Evolutionary conservation across 2,329 filamentous ascomycete species (phyloP), one percentile per base, ranked within the genome.

Genomic region (Talaromyces sp.): DNA sequence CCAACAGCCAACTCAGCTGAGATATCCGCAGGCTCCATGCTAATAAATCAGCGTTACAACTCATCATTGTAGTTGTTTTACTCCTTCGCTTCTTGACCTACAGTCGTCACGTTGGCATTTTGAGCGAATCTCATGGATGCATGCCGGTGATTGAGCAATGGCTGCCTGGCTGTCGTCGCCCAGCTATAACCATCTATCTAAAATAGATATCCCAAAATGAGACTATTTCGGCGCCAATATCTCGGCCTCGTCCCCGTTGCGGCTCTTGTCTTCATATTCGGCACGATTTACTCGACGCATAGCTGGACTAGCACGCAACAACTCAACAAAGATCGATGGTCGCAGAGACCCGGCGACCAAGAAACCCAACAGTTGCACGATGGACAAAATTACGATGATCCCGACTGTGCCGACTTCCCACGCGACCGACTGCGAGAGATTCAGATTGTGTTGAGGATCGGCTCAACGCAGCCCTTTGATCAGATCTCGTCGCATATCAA

Each of bases 381-480:
- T 22, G 56, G 39, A 10, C 56, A 59, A 43, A 59, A 59, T 13
- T 27, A 31, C n/a, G 27, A 60, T 3, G 59, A 57, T 27, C 35
- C 39, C 4, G 43, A 41, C 43, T 65, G 63, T 39, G 35, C 27
- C 19, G 41, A 19, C 64, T 81, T 73, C 54, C 81, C 24, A 70
- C 70, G 16, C 68, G 78, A 58, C 70, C 79, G 22, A 74, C 59
- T 82, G n/a, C 71, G 74, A 8, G 79, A 87, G 70, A 72, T 87
- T 54, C 82, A 87, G 66, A 79, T 88, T 16, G 76, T 87, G 13
- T 76, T 88, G 66, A 83, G 83, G 68, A 87, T 85, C 0, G 86
- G 85, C 63, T 84, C 85, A 24, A 85, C 84, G 13, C 85, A 87
- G 69, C 79, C 84, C 14, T 73, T 77, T 61, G 79, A 83, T 31